These are phyloP conservation scores for Rosa chinensis DNA, from an alignment of 306 rosid species.

Conservation along the genomic window DNA sequence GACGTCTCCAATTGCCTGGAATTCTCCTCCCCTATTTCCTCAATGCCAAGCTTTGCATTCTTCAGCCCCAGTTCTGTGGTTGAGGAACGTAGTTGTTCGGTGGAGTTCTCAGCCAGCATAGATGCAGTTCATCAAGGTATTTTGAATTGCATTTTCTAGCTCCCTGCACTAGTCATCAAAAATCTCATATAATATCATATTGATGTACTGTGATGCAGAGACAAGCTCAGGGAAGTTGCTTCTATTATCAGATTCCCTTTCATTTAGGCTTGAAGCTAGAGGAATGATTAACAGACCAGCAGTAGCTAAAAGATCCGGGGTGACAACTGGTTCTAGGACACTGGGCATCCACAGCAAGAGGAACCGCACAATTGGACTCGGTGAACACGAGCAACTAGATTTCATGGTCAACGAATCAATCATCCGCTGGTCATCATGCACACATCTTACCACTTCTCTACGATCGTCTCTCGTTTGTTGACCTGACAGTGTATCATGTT, in stretches of 20 bases:
- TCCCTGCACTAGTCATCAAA: background rate
- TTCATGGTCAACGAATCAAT: constrained; percentile 77
- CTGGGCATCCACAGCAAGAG: constrained; percentile 72
- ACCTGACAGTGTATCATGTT: constrained; percentile 13
- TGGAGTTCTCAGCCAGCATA: constrained; percentile 45
- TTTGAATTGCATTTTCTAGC: constrained; percentile 10
- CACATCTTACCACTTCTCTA: constrained; percentile 68
- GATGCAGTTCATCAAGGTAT: constrained; percentile 54
- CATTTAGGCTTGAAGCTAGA: constrained; percentile 33
- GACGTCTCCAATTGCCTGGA: constrained; percentile 45
- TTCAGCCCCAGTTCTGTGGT: constrained; percentile 51
- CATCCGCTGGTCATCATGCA: constrained; percentile 90
- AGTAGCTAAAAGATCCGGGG: constrained; percentile 56
- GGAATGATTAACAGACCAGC: constrained; percentile 33
- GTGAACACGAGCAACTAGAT: constrained; percentile 76
- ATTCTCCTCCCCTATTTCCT: constrained; percentile 50
- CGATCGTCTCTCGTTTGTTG: constrained; percentile 82
- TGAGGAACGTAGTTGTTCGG: constrained; percentile 47
- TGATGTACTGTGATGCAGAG: constrained; percentile 38
- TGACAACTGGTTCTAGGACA: constrained; percentile 44
- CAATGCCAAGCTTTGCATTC: constrained; percentile 84
- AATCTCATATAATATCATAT: constrained; percentile 14
- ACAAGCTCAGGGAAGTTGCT: constrained; percentile 53
- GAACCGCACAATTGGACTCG: constrained; percentile 82
- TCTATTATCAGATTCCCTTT: constrained; percentile 49